Evolutionary conservation across 495 filamentous ascomycete species (phyloP).

Genomic region (Hypoxylon subgilvum): DNA sequence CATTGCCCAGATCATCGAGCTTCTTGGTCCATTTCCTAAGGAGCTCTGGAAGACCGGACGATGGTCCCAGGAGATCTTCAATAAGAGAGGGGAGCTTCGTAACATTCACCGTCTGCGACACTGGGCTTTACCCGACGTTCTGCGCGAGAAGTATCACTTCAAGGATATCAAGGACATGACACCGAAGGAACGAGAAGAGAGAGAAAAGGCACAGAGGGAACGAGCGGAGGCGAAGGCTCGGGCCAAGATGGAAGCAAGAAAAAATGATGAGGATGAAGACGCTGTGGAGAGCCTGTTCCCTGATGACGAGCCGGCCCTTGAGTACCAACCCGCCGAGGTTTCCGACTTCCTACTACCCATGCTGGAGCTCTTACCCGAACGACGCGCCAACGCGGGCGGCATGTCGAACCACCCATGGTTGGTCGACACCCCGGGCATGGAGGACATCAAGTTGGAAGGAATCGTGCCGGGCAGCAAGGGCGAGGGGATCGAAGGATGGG

Average conservation of each 20-base stretch:
- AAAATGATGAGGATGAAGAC: slow-evolving; percentile 41
- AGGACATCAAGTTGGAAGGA: slow-evolving; percentile 70
- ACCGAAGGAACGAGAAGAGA: slow-evolving; percentile 37
- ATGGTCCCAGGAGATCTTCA: slow-evolving; percentile 99
- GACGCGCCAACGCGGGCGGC: slow-evolving; percentile 91
- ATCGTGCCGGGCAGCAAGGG: slow-evolving; percentile 80
- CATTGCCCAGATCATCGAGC: slow-evolving; percentile 98
- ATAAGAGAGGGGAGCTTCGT: slow-evolving; percentile 92
- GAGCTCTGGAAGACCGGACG: slow-evolving; percentile 88
- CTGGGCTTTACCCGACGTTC: slow-evolving; percentile 93
- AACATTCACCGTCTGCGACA: slow-evolving; percentile 97
- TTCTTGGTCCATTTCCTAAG: slow-evolving; percentile 92
- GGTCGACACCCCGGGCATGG: slow-evolving; percentile 85
- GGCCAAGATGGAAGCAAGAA: slow-evolving; percentile 44
- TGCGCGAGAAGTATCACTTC: slow-evolving; percentile 97
- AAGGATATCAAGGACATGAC: slow-evolving; percentile 58
- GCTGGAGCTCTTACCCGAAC: slow-evolving; percentile 86
- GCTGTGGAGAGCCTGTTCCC: slow-evolving; percentile 40
- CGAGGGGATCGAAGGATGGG: slow-evolving; percentile 96
- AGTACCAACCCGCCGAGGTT: slow-evolving; percentile 56
- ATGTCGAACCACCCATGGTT: slow-evolving; percentile 87
- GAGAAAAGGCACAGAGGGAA: slow-evolving; percentile 37
- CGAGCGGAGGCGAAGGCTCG: slow-evolving; percentile 64
- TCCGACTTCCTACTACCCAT: slow-evolving; percentile 89
- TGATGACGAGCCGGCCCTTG: slow-evolving; percentile 34